Evolutionary conservation across 257 asterid species (phyloP).

Genomic region (Cinchona pubescens): DNA sequence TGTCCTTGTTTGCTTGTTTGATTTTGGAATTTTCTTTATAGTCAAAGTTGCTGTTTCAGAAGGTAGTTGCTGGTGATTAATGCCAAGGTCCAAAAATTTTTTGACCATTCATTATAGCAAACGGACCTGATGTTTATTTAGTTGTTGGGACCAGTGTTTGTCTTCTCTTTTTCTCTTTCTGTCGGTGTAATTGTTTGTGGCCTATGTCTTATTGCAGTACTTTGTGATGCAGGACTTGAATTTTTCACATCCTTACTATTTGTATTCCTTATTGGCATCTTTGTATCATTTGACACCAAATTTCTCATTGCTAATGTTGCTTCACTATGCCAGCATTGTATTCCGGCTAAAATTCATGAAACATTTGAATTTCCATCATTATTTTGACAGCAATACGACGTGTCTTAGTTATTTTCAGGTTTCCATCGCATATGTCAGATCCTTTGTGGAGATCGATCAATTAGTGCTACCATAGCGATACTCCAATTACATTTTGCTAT

Average conservation of each 20-base stretch:
- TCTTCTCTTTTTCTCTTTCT: neutral
- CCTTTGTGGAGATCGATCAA: too few species aligned
- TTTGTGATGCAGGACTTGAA: slow-evolving; percentile 77
- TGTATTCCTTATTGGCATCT: slow-evolving; percentile 73
- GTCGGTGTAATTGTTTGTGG: too few species aligned
- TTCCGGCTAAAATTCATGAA: too few species aligned
- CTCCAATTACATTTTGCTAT: neutral
- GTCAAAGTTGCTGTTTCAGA: neutral
- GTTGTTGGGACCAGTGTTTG: neutral
- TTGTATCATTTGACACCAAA: slow-evolving; percentile 79
- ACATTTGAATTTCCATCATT: too few species aligned
- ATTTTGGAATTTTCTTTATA: neutral
- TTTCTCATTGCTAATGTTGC: neutral
- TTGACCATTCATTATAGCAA: too few species aligned
- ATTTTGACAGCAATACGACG: too few species aligned
- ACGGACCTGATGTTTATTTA: neutral
- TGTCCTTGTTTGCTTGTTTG: neutral
- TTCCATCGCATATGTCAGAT: too few species aligned
- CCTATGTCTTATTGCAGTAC: slow-evolving; percentile 14
- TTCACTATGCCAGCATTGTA: neutral
- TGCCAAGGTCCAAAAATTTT: too few species aligned
- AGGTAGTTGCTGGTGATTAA: neutral
- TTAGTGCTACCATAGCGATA: too few species aligned
- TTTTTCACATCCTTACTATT: slow-evolving; percentile 76
- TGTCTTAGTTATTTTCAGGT: too few species aligned